Percentiles rank a stretch among this genome's conserved stretches.
Evolutionary conservation across 345 rosid genomes (phyloP).

Genomic region (Bruguiera parviflora): DNA sequence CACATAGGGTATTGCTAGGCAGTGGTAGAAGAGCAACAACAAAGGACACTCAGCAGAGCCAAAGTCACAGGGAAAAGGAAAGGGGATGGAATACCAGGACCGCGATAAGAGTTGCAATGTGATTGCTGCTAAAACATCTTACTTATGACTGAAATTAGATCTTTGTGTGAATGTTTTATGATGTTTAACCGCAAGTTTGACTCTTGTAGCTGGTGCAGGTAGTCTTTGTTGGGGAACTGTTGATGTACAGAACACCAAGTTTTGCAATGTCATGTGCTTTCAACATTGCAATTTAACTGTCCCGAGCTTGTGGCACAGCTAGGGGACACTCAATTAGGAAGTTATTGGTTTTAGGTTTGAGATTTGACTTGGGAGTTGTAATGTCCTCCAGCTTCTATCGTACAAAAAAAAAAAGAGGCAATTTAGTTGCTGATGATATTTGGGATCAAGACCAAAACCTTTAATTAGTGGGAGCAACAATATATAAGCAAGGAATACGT

Average conservation of each 20-base stretch:
- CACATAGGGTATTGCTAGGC: slow-evolving; percentile 50
- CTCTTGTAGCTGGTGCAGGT: background rate
- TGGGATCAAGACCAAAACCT: no score
- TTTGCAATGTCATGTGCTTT: no score
- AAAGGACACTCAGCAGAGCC: slow-evolving; percentile 57
- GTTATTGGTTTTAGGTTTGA: no score
- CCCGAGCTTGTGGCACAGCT: no score
- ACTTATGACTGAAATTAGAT: background rate
- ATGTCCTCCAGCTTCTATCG: no score
- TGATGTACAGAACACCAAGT: background rate
- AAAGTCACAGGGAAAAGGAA: slow-evolving; percentile 57
- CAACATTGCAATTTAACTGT: no score
- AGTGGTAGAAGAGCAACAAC: slow-evolving; percentile 55
- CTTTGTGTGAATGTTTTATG: background rate
- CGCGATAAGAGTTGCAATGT: slow-evolving; percentile 30
- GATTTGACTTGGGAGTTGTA: no score
- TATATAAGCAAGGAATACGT: no score
- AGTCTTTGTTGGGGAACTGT: background rate
- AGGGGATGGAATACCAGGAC: slow-evolving; percentile 67
- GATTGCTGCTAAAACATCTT: background rate
- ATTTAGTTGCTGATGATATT: no score
- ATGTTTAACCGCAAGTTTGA: slow-evolving; percentile 2
- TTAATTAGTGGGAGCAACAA: no score
- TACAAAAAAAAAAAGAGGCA: no score
- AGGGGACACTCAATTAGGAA: no score